Base-by-base conservation (phyloP, 768 basidiomycete genomes). In the Collybia nuda region DNA sequence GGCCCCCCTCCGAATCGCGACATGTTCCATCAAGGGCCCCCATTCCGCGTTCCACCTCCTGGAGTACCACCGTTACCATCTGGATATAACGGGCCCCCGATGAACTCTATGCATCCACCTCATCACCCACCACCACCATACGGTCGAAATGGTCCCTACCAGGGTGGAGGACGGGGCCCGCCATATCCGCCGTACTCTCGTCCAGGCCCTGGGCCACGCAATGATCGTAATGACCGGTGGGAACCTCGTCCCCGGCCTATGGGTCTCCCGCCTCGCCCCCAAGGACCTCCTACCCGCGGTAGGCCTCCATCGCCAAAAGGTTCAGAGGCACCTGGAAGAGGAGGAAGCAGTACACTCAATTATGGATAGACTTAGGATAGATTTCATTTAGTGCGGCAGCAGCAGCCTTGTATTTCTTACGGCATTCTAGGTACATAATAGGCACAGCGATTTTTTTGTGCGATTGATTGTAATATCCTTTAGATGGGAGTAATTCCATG, bases 261-360 rank as follows among this genome's bases (percentile, higher is more conserved):
- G 28, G 36, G 47, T 5, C 36, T 47, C 15, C 21, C 42, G 7
- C 49, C 23, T 39, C 47, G 51, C 26, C 52, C 49, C n/a, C 51
- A 36, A 18, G 37, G 17, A 26, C 22, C 46, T 5, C 35, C 22
- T n/a, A 35, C 24, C 8, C 5, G 22, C 22, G 45, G 19, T 21
- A 37, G 46, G 26, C 28, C 28, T 39, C 46, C 29, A 21, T 39
- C 46, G 9, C 9, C 37, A 47, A 26, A 39, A 39, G 23, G 36
- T 18, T 28, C 46, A 7, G 37, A 47, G 37, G 36, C 35, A 17
- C 6, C 46, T 26, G 37, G 46, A 3, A 24, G 14, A 9, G 45
- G 50, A 2, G 50, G 44, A 17, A 52, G 52, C 17, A 53, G 51
- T 28, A 51, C 49, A 41, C 55, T 59, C n/a, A 59, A 59, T 40